Conservation (phyloP, 129 eudicot species). For the Ambrosia trifida region DNA sequence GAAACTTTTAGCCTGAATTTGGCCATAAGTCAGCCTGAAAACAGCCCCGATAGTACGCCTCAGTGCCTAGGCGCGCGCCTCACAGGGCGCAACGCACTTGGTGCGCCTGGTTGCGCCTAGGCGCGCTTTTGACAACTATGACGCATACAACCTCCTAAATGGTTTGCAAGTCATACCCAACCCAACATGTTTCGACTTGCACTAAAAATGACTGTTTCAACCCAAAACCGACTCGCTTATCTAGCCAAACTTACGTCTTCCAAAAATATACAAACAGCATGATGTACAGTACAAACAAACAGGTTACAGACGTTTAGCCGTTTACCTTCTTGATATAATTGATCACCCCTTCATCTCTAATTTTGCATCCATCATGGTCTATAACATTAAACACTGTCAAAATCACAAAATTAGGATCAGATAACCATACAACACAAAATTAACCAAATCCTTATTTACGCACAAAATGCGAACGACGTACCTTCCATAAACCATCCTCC, state of each 20-base stretch:
- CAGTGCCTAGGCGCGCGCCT: no score
- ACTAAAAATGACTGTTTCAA: no score
- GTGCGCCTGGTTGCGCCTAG: no score
- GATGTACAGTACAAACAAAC: no score
- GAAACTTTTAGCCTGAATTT: no score
- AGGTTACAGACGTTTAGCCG: neutral
- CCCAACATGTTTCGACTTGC: neutral
- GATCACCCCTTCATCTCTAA: slow-evolving; percentile 55
- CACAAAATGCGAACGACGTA: slow-evolving; percentile 7
- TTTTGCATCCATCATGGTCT: slow-evolving; percentile 61
- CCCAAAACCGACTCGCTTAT: no score
- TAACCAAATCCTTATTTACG: neutral
- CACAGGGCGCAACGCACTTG: no score
- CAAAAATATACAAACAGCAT: no score
- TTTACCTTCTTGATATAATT: slow-evolving; percentile 55
- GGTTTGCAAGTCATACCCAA: neutral
- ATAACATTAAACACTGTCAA: slow-evolving; percentile 72
- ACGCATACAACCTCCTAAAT: neutral
- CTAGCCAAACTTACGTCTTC: no score
- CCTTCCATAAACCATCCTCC: slow-evolving; percentile 99
- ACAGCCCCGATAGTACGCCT: no score
- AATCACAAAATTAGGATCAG: slow-evolving; percentile 20
- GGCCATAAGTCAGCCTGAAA: no score
- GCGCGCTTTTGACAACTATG: no score
- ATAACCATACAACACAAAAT: neutral